Evolutionary conservation across 257 asterid genomes (phyloP).

Genomic region (Przewalskia tangutica): DNA sequence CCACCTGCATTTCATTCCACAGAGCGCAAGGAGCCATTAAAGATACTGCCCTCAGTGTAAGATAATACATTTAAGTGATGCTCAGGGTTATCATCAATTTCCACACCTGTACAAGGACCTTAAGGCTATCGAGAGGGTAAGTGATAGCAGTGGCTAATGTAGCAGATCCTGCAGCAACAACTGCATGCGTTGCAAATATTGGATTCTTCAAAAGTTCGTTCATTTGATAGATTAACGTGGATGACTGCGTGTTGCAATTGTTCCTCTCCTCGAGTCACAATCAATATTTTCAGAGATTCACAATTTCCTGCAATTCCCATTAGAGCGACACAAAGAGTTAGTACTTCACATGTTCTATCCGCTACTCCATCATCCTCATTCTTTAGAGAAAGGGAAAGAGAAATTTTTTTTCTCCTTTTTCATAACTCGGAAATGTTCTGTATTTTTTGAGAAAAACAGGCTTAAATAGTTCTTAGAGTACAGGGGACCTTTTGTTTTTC

Average conservation of each 20-base stretch:
- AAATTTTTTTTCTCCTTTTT: background rate
- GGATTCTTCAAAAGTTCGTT: slow-evolving; percentile 50
- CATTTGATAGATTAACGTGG: slow-evolving; percentile 31
- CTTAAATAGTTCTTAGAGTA: background rate
- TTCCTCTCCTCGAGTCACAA: background rate
- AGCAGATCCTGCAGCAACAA: slow-evolving; percentile 64
- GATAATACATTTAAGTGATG: background rate
- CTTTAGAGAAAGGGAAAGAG: background rate
- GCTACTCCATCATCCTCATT: background rate
- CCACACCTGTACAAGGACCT: slow-evolving; percentile 67
- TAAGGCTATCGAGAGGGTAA: slow-evolving; percentile 81
- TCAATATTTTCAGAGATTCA: background rate
- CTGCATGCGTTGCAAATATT: slow-evolving; percentile 51
- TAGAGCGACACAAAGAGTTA: background rate
- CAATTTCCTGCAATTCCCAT: background rate
- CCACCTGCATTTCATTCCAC: slow-evolving; percentile 44
- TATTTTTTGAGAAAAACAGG: background rate
- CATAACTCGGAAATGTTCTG: background rate
- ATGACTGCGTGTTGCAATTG: background rate
- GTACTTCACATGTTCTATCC: background rate
- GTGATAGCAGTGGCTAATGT: slow-evolving; percentile 47
- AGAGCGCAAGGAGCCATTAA: background rate
- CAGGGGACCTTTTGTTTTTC: background rate
- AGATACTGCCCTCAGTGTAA: background rate
- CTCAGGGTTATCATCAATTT: background rate